Percentiles rank a stretch among this genome's conserved stretches.
Conservation (phyloP, 495 filamentous ascomycete species). For the Aspergillus asperescens region DNA sequence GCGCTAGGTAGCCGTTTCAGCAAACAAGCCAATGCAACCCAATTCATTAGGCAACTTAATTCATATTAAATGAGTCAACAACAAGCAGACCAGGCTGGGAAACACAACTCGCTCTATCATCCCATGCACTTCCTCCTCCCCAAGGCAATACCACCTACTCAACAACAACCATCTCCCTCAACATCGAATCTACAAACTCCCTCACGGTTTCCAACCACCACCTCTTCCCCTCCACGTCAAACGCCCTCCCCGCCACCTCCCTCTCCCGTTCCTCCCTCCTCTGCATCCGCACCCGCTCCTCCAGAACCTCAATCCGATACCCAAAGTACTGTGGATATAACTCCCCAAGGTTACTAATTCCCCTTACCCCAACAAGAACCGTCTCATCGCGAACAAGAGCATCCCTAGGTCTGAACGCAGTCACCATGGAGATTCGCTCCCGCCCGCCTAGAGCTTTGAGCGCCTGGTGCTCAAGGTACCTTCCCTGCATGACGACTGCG, state of each 20-base stretch:
- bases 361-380: conserved; percentile 56
- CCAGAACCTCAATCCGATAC: conserved; percentile 65
- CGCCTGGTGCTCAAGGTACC: conserved; percentile 67
- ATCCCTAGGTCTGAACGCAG: conserved; percentile 59
- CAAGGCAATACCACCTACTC: not conserved
- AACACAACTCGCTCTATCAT: no score
- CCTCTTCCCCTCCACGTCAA: conserved; percentile 35
- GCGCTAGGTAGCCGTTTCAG: no score
- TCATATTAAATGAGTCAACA: no score
- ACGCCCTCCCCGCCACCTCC: conserved; percentile 10
- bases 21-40: no score
- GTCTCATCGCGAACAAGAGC: conserved; percentile 57
- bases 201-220: conserved; percentile 41
- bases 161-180: conserved; percentile 4
- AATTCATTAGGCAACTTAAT: no score
- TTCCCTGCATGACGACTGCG: conserved; percentile 63
- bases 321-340: conserved; percentile 62
- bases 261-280: conserved; percentile 31
- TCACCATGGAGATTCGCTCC: conserved; percentile 70
- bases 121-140: no score
- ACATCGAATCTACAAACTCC: conserved; percentile 44
- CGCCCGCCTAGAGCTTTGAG: conserved; percentile 55
- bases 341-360: conserved; percentile 57
- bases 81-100: no score
- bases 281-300: conserved; percentile 44